Evolutionary conservation across 495 filamentous ascomycete genomes (phyloP).

Genomic region (Viridothelium virens): DNA sequence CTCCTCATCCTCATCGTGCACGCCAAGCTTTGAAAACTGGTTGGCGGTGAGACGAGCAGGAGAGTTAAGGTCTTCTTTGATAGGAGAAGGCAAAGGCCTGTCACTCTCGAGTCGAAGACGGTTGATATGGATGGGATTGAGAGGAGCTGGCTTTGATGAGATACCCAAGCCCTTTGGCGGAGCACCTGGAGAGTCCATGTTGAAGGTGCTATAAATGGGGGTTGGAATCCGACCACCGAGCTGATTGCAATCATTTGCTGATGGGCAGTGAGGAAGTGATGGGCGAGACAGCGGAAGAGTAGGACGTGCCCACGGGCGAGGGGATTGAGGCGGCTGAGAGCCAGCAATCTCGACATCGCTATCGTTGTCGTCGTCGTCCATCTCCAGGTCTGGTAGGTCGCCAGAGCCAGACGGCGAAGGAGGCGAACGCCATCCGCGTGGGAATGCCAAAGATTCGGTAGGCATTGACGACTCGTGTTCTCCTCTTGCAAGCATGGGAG

Average conservation of each 20-base stretch:
- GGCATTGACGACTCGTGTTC: conserved; percentile 25
- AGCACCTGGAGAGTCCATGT: conserved; percentile 21
- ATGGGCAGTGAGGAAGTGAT: conserved; percentile 20
- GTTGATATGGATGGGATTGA: not conserved
- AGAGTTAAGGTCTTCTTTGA: conserved; percentile 50
- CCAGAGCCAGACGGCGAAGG: conserved; percentile 21
- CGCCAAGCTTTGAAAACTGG: conserved; percentile 26
- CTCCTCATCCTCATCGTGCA: conserved; percentile 21
- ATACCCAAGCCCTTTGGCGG: conserved; percentile 23
- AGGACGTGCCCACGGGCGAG: conserved; percentile 8
- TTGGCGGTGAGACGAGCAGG: conserved; percentile 24
- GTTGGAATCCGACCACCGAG: conserved; percentile 37
- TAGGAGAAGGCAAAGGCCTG: conserved; percentile 60
- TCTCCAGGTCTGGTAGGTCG: conserved; percentile 49
- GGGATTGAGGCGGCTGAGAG: conserved; percentile 23
- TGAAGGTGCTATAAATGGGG: conserved; percentile 38
- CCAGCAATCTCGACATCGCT: conserved; percentile 29
- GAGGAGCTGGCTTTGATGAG: conserved; percentile 8
- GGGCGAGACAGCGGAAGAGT: conserved; percentile 13
- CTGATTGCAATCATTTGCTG: conserved; percentile 26
- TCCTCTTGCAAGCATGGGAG: conserved; percentile 16
- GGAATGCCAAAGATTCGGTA: conserved; percentile 18
- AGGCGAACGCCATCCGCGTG: conserved; percentile 17
- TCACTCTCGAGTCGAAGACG: conserved; percentile 32
- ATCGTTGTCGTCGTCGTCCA: conserved; percentile 34